These are phyloP conservation scores for Zymoseptoria tritici DNA, from an alignment of 2,329 filamentous ascomycete genomes.

Conservation along the genomic window DNA sequence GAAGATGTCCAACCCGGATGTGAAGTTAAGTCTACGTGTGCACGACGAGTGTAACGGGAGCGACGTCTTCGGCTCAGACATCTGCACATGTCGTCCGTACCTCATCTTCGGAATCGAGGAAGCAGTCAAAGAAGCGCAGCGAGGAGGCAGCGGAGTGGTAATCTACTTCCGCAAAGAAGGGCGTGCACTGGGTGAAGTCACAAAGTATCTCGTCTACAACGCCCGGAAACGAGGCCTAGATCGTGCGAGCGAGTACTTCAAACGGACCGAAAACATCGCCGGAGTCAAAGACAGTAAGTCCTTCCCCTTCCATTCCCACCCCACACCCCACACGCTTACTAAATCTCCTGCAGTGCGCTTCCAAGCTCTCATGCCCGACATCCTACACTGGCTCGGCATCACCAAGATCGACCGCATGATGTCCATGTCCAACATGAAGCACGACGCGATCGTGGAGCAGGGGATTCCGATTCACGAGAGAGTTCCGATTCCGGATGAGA, in stretches of 20 bases:
- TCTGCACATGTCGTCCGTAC: slow-evolving; percentile 93
- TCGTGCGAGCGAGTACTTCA: slow-evolving; percentile 84
- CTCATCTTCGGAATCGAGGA: slow-evolving; percentile 96
- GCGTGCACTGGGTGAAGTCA: slow-evolving; percentile 87
- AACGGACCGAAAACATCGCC: slow-evolving; percentile 95
- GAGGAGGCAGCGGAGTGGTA: slow-evolving; percentile 85
- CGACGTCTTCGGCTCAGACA: slow-evolving; percentile 96
- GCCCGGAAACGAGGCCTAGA: slow-evolving; percentile 72
- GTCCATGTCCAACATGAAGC: slow-evolving; percentile 97
- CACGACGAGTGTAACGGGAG: slow-evolving; percentile 91
- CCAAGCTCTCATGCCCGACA: slow-evolving; percentile 75
- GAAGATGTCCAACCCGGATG: slow-evolving; percentile 83
- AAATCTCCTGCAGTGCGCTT: not conserved
- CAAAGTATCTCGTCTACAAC: slow-evolving; percentile 79
- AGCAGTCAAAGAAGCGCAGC: slow-evolving; percentile 93
- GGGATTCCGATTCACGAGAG: slow-evolving; percentile 21
- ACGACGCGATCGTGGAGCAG: slow-evolving; percentile 78
- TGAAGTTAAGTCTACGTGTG: slow-evolving; percentile 73
- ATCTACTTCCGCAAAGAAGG: slow-evolving; percentile 99
- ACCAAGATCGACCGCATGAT: slow-evolving; percentile 98
- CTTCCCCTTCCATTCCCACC: not conserved
- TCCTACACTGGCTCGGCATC: slow-evolving; percentile 95
- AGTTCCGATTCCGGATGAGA: slow-evolving; percentile 83
- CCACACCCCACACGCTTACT: not conserved
- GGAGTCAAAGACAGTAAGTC: slow-evolving; percentile 78